Conservation (phyloP, 2,329 filamentous ascomycete species). For the Teratosphaeria zuluensis region DNA sequence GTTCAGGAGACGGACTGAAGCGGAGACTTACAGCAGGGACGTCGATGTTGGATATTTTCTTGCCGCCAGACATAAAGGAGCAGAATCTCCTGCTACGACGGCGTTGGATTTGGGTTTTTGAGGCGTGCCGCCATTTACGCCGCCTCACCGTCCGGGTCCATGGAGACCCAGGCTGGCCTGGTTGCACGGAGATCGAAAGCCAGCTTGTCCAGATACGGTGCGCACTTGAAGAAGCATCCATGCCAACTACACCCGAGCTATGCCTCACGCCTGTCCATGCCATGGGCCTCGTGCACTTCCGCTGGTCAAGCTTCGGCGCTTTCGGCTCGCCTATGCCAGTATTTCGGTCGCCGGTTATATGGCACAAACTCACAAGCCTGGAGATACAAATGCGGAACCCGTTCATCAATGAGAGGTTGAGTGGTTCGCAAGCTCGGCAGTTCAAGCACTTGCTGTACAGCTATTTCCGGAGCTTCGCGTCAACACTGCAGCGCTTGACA, state of each 20-base stretch:
- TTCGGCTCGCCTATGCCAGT: conserved; percentile 8
- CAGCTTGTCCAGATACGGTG: conserved; percentile 18
- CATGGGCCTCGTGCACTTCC: conserved; percentile 24
- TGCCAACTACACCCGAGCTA: conserved; percentile 13
- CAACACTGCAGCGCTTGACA: conserved; percentile 16
- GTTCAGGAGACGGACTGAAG: not conserved
- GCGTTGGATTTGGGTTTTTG: conserved; percentile 15
- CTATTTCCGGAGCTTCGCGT: conserved; percentile 22
- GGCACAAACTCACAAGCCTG: conserved; percentile 19
- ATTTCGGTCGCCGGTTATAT: conserved; percentile 7
- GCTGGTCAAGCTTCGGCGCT: conserved; percentile 21
- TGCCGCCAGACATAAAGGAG: not conserved
- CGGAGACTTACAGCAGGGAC: not conserved
- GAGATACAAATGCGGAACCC: conserved; percentile 21
- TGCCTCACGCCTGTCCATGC: conserved; percentile 19
- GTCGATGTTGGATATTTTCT: not conserved
- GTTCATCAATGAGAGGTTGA: conserved; percentile 6
- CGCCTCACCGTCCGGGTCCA: conserved; percentile 16
- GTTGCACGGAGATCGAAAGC: conserved; percentile 17
- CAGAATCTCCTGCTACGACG: conserved; percentile 1
- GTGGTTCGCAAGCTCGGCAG: conserved; percentile 14
- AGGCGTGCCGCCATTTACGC: conserved; percentile 9
- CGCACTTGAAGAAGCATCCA: conserved; percentile 15
- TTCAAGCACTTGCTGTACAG: conserved; percentile 22
- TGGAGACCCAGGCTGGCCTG: conserved; percentile 22